Evolutionary conservation across 768 basidiomycete species (phyloP), one percentile per base, ranked within the genome.

Genomic region (Pisolithus albus): DNA sequence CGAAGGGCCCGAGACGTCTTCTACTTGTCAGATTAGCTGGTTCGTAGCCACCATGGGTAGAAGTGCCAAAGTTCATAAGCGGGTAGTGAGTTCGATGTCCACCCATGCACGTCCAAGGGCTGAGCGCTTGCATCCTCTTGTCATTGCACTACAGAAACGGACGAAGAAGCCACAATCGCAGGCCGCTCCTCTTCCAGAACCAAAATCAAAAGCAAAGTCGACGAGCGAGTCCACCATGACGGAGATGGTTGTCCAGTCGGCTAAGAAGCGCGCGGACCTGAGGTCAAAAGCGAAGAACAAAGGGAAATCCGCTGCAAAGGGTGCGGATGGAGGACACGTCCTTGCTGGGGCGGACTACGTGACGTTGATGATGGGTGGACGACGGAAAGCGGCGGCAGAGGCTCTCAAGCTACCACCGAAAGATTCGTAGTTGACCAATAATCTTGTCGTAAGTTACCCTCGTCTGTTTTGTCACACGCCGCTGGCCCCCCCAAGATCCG

Each of bases 271-370:
- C 16, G 59, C 58, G 4, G 59, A 55, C 6, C 40, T 66, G 37
- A 70, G 65, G n/a, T 46, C 52, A 48, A 68, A 59, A 34, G 41
- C 50, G 32, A 53, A 55, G 38, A 46, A 36, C 48, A 68, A 56
- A 32, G 51, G 51, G 3, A 60, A 30, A 19, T 24, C 57, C 15
- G 28, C 38, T 6, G 24, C 53, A 23, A 47, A 47, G 11, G 32
- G 45, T 7, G 6, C 26, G 9, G 13, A 45, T 6, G 74, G 66
- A 13, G 73, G 68, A 0, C 75, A 63, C 48, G 75, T 89, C 3
- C 71, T 89, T 36, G 86, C 84, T 18, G 86, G 78, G 18, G 87
- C 83, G 28, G 88, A 91, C 65, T 91, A 90, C 61, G 81, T 91
- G 43, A 73, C 78, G 10, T 63, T 90, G 56, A 69, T 88, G 73